phyloP scores from a whole-genome alignment of 2,329 filamentous ascomycete genomes.

The Pseudogymnoascus sp. region DNA sequence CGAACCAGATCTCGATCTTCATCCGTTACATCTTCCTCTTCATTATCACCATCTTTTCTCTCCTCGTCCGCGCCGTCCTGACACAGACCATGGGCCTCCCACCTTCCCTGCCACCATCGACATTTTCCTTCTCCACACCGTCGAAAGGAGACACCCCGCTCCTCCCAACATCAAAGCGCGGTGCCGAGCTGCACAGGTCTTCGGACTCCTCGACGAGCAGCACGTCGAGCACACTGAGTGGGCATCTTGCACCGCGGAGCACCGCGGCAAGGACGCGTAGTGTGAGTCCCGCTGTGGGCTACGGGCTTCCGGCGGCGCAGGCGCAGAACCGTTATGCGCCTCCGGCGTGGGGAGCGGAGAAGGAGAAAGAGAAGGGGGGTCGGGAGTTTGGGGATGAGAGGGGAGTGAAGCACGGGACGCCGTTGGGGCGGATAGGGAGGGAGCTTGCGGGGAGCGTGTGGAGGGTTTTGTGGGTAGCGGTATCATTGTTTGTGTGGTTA shows the following conservation, averaged over 20 bases:
- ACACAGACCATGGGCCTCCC: conserved; percentile 33
- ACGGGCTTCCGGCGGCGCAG: conserved; percentile 23
- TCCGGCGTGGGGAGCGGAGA: conserved; percentile 11
- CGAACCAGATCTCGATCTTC: conserved; percentile 79
- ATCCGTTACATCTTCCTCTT: conserved; percentile 66
- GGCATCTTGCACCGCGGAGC: conserved; percentile 23
- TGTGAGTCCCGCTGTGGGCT: conserved; percentile 25
- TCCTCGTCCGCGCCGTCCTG: conserved; percentile 48
- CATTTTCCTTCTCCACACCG: conserved; percentile 20
- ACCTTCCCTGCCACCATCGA: conserved; percentile 8
- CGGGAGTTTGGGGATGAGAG: not conserved
- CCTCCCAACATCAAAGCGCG: conserved; percentile 9
- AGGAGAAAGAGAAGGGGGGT: conserved; percentile 9
- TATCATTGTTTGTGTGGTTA: conserved; percentile 60
- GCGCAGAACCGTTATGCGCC: conserved; percentile 16
- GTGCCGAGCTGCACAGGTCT: conserved; percentile 11
- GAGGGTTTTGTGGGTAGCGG: conserved; percentile 55
- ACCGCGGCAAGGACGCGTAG: conserved; percentile 22
- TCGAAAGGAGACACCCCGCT: not conserved
- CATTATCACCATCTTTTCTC: conserved; percentile 41
- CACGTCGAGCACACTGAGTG: conserved; percentile 18
- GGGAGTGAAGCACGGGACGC: conserved; percentile 28
- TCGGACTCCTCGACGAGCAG: conserved; percentile 27
- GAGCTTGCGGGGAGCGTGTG: conserved; percentile 57
- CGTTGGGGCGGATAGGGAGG: conserved; percentile 41